phyloP scores from a whole-genome alignment of 2,329 filamentous ascomycete species.

The Septoria petroselini region DNA sequence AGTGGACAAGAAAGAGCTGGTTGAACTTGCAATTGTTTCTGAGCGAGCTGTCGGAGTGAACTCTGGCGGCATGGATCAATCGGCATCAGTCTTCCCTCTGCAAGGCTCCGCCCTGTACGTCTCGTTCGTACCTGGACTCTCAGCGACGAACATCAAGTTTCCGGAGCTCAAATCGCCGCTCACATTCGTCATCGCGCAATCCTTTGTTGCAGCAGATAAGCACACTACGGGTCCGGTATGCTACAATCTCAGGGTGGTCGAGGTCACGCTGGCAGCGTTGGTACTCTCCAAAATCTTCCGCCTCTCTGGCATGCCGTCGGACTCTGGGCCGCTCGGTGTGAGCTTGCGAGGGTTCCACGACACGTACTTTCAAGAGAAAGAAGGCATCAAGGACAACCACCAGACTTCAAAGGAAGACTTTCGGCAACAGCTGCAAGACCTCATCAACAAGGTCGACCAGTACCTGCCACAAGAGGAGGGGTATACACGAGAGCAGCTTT shows the following conservation, averaged over 20 bases:
- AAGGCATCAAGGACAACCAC: conserved; percentile 49
- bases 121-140: conserved; percentile 76
- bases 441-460: conserved; percentile 66
- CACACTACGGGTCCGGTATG: conserved; percentile 87
- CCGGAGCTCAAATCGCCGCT: conserved; percentile 78
- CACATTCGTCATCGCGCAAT: conserved; percentile 90
- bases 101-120: conserved; percentile 85
- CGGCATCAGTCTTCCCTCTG: conserved; percentile 89
- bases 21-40: conserved; percentile 89
- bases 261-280: conserved; percentile 82
- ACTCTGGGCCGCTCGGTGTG: conserved; percentile 77
- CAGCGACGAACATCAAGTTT: conserved; percentile 74
- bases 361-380: conserved; percentile 64
- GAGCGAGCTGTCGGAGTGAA: conserved; percentile 95
- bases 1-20: conserved; percentile 86
- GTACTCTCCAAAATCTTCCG: conserved; percentile 60
- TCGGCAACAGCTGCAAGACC: conserved; percentile 64
- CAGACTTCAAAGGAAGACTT: conserved; percentile 46
- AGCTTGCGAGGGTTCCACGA: conserved; percentile 85
- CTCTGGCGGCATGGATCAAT: conserved; percentile 97
- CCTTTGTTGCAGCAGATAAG: conserved; percentile 91
- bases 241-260: conserved; percentile 95
- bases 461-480: conserved; percentile 76
- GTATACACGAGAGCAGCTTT: conserved; percentile 85
- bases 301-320: conserved; percentile 64